Percentiles rank a stretch among this genome's conserved stretches.
Evolutionary conservation across 129 eudicot genomes (phyloP).

Genomic region (Escallonia rubra): DNA sequence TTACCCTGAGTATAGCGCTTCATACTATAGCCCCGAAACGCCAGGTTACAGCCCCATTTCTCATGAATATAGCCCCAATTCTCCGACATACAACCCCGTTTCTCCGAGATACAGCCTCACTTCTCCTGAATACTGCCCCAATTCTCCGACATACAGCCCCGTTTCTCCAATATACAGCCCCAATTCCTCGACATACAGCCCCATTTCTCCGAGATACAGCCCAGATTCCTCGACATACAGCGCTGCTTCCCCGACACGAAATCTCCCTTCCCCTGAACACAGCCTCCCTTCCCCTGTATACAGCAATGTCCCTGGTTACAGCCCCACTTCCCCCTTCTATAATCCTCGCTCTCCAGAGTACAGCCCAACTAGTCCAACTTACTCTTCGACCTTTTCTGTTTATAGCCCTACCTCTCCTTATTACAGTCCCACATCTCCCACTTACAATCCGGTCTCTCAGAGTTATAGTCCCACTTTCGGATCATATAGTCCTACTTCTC

Average conservation of each 20-base stretch:
- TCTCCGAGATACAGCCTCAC: constrained; percentile 44
- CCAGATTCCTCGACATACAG: constrained; percentile 39
- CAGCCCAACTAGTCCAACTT: constrained; percentile 42
- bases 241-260: constrained; percentile 38
- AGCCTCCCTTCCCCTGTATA: constrained; percentile 45
- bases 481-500: constrained; percentile 39
- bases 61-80: constrained; percentile 41
- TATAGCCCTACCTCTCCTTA: constrained; percentile 53
- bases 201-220: constrained; percentile 38
- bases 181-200: constrained; percentile 29
- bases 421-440: constrained; percentile 47
- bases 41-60: constrained; percentile 35
- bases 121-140: constrained; percentile 41
- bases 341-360: constrained; percentile 48
- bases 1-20: constrained; percentile 41
- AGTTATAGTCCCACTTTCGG: constrained; percentile 17
- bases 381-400: constrained; percentile 40
- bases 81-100: constrained; percentile 43
- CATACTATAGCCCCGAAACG: constrained; percentile 43
- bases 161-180: constrained; percentile 29
- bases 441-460: constrained; percentile 47
- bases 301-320: constrained; percentile 43
- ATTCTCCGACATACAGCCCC: constrained; percentile 16
- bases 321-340: constrained; percentile 46
- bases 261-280: constrained; percentile 38